Evolutionary conservation across 2,329 filamentous ascomycete species (phyloP), one percentile per base, ranked within the genome.

Genomic region (Aspergillus tamarii): DNA sequence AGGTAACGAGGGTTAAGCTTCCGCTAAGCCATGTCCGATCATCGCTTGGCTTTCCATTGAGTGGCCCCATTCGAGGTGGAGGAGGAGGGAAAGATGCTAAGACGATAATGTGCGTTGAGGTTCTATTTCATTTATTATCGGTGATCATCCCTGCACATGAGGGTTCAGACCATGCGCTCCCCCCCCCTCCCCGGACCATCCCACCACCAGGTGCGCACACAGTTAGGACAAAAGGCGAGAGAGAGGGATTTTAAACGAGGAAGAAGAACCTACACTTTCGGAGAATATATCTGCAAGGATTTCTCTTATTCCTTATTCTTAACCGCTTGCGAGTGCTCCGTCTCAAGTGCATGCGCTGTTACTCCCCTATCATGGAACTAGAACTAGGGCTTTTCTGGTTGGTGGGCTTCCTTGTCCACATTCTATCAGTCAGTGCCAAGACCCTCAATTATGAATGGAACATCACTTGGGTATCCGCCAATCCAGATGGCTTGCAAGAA

Each of bases 401-500:
- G 41, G 46, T n/a, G 41, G 41, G 57, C n/a, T 52, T 36, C 32
- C 45, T 59, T 48, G 41, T 39, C 43, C 34, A 36, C 57, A 48
- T 52, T 39, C 57, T 36, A 6, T n/a, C 16, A 10, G 54, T n/a
- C 14, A 23, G 30, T 34, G 57, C 45, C n/a, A 34, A 36, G 21
- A 59, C 57, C 8, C 46, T 52, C 46, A 34, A 43, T 30, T 52
- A 43, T 41, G 34, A 60, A 45, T 60, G 48, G 23, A 60, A 60
- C 28, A 32, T 57, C 26, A 57, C 41, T 32, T 46, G 41, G 36
- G 36, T 43, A n/a, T 45, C 23, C 8, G 55, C 55, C 19, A 85
- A 86, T 66, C 85, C 85, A 11, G 85, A 87, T 74, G 84, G 82
- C n/a, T 72, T 82, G 63, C 67, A 72, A 26, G 79, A 78, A 30